Base-by-base conservation (phyloP, 371 early-diverging fungal species). In the Rhizopus arrhizus region DNA sequence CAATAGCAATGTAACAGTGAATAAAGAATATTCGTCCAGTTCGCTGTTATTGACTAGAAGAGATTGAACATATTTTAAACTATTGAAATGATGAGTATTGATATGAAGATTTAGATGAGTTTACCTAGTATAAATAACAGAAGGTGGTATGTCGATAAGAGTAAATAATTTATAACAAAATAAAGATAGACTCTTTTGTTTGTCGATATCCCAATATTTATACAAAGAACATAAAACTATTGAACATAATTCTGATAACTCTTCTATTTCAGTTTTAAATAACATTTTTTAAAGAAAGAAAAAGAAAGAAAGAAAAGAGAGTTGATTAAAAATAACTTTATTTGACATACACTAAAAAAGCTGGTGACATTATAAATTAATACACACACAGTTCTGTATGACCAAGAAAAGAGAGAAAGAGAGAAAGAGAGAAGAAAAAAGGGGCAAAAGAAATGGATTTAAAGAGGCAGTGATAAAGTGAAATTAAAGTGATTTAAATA, bases 41-140 rank as follows among this genome's bases (percentile, higher is more conserved):
- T 65, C 35, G 32, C 59, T 54, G 52, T 59, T 59, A 35, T 66
- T 64, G 36, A 43, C 64, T 49, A 62, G 47, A 50, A 64, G 57
- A 3, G 49, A 32, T 54, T 73, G 69, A 40, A 73, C 48, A 33
- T 73, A 73, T 40, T 70, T 69, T 52, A 73, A 42, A 41, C 74
- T 73, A 62, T 36, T 11, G 56, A 5, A 15, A 31, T 16, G 47
- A 5, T 13, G 2, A 46, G 34, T 6, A 10, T 10, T 35, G 33
- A 28, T 31, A 36, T 16, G 8, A 33, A 33, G 38, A 41, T 40
- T 10, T 40, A 12, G 40, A 40, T 10, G 40, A 28, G 31, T 12
- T 52, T 61, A 70, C 74, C 74, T 65, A 35, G 74, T 68, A 46
- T 70, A 73, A 1, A 70, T 61, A 8, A 73, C 70, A 1, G 68